These are phyloP conservation scores for Saccharomyces hybrid DNA, from an alignment of 1,139 yeast species.

Conservation along the genomic window DNA sequence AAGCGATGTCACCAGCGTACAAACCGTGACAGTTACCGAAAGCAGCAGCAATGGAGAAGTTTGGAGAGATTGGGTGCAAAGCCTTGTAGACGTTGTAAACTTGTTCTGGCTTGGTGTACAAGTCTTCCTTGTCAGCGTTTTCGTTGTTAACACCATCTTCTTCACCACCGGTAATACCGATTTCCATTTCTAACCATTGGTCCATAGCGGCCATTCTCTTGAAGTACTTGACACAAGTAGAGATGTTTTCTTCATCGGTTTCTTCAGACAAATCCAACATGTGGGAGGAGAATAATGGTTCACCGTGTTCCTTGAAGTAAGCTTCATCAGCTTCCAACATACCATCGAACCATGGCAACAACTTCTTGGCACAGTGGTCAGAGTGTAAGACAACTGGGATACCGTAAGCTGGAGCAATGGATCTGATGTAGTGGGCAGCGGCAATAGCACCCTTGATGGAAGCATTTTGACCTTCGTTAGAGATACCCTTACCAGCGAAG, in stretches of 20 bases:
- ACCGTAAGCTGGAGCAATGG: slow-evolving; percentile 94
- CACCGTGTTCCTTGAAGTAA: slow-evolving; percentile 76
- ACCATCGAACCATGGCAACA: slow-evolving; percentile 98
- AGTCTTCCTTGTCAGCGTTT: slow-evolving; percentile 74
- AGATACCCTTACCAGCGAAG: slow-evolving; percentile 99
- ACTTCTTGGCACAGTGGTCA: slow-evolving; percentile 98
- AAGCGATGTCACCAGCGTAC: slow-evolving; percentile 96
- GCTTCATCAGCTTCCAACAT: slow-evolving; percentile 95
- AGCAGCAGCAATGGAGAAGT: slow-evolving; percentile 99
- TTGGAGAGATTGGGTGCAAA: slow-evolving; percentile 84
- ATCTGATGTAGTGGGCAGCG: slow-evolving; percentile 95
- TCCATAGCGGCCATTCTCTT: slow-evolving; percentile 86
- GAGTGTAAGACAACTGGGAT: slow-evolving; percentile 96
- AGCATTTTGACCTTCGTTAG: slow-evolving; percentile 87
- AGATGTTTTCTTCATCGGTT: slow-evolving; percentile 90
- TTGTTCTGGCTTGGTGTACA: slow-evolving; percentile 95
- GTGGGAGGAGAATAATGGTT: slow-evolving; percentile 96
- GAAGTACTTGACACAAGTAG: slow-evolving; percentile 90
- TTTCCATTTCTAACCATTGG: slow-evolving; percentile 99
- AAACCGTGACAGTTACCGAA: slow-evolving; percentile 99
- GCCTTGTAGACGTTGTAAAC: slow-evolving; percentile 89
- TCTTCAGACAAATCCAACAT: slow-evolving; percentile 98
- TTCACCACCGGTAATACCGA: slow-evolving; percentile 99
- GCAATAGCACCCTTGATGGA: slow-evolving; percentile 94
- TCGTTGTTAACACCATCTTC: slow-evolving; percentile 99